Percentiles rank a stretch among this genome's conserved stretches.
phyloP scores from a whole-genome alignment of 345 rosid genomes.

The Citrus medica region DNA sequence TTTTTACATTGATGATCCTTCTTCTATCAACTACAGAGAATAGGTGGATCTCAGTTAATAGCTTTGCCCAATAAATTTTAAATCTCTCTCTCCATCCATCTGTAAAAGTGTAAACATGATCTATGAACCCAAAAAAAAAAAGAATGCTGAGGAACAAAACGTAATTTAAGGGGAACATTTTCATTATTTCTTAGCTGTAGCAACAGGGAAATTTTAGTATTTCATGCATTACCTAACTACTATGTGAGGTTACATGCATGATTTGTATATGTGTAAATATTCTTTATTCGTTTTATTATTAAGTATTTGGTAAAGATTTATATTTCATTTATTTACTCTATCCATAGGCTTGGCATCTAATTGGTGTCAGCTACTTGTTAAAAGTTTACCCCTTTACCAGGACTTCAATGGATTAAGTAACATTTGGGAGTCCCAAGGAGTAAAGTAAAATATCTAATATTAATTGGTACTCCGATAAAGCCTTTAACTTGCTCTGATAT shows the following conservation, averaged over 20 bases:
- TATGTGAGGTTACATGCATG: too few species aligned
- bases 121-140: background rate
- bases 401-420: slow-evolving; percentile 9
- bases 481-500: background rate
- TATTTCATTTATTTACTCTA: background rate
- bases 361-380: slow-evolving; percentile 13
- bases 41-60: background rate
- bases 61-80: background rate
- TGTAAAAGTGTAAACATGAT: background rate
- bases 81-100: background rate
- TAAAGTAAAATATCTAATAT: background rate
- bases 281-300: background rate
- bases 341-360: background rate
- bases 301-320: background rate
- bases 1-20: background rate
- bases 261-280: background rate
- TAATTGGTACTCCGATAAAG: background rate
- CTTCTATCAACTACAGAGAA: background rate
- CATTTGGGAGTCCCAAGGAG: background rate
- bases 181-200: background rate
- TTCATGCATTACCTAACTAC: background rate
- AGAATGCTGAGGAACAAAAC: background rate
- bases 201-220: background rate
- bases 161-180: background rate
- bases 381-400: slow-evolving; percentile 2